Evolutionary conservation across 192 early-diverging fungal species (phyloP).

Genomic region (Linnemannia elongata): DNA sequence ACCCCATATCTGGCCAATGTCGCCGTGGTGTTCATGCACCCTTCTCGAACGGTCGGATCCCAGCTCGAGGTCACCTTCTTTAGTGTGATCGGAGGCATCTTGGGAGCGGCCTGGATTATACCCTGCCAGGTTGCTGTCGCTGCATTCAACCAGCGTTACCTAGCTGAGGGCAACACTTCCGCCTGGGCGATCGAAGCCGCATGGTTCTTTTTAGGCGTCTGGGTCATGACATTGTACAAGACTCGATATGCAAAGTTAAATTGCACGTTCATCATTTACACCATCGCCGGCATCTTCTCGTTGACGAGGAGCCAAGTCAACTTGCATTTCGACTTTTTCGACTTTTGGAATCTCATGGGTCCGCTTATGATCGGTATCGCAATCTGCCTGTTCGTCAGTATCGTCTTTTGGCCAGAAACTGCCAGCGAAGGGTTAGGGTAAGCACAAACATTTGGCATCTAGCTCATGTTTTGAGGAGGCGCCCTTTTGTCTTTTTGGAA

Average conservation of each 20-base stretch:
- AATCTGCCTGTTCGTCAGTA: conserved; percentile 58
- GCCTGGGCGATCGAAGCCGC: conserved; percentile 49
- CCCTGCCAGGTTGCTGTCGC: conserved; percentile 47
- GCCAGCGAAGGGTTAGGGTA: conserved; percentile 66
- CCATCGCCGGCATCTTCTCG: conserved; percentile 61
- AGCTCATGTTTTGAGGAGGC: background rate
- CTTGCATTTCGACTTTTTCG: conserved; percentile 18
- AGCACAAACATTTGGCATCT: background rate
- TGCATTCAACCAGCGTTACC: conserved; percentile 51
- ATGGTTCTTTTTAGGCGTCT: conserved; percentile 62
- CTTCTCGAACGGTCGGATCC: conserved; percentile 62
- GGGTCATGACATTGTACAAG: conserved; percentile 55
- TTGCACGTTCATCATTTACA: conserved; percentile 60
- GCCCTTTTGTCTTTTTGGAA: background rate
- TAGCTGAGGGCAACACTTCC: conserved; percentile 22
- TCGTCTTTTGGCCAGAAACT: conserved; percentile 64
- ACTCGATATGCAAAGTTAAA: conserved; percentile 60
- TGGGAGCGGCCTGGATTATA: conserved; percentile 54
- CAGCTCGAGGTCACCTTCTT: conserved; percentile 64
- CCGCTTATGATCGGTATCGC: conserved; percentile 58
- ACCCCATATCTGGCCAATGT: conserved; percentile 45
- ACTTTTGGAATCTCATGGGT: conserved; percentile 47
- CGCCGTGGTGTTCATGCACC: conserved; percentile 63
- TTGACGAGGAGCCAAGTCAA: conserved; percentile 37
- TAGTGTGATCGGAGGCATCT: conserved; percentile 52